Base-by-base conservation (phyloP, 805 yeast genomes). In the Yarrowia sp. region DNA sequence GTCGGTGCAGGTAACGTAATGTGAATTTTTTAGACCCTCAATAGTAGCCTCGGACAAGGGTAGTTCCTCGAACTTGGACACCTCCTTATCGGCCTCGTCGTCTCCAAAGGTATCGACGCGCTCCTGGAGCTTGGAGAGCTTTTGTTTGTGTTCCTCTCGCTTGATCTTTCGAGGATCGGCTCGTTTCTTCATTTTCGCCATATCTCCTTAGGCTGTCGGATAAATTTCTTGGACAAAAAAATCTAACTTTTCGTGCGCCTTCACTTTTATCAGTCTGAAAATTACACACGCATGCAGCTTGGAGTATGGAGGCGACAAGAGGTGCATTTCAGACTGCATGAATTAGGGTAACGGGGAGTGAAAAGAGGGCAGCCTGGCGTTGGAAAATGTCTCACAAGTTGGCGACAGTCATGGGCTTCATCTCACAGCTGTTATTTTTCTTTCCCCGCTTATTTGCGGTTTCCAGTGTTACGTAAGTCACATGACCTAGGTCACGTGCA, bases 1-100 rank as follows among this genome's bases (percentile, higher is more conserved):
- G 46, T 89, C 96, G 0, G 99, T 95, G 78, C 92, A 75, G 11
- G 85, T 81, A 1, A 89, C 80, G 74, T 88, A 95, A 62, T 90
- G 88, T n/a, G 96, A 81, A 64, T 85, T 89, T 66, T 83, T 85
- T 43, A 95, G 77, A 1, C 98, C 98, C 67, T 81, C 81, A 12
- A 86, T 70, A 14, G 96, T 87, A 3, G 79, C 78, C 9, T 77
- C 72, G 3, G 92, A 82, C 30, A 92, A 74, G 9, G 98, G 97
- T n/a, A 92, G 80, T 66, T 92, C 92, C 62, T 81, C 80, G 73
- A 92, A 92, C 68, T 84, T 85, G 3, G 81, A 73, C 3, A 81
- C 72, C 22, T 76, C 65, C 26, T 68, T 68, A 19, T 69, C 65
- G n/a, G 69, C 69, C 3, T 62, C 67, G 24, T 61, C 54, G 7